These are phyloP conservation scores for Hapsidospora chrysogenum DNA, from an alignment of 495 filamentous ascomycete species.

Conservation along the genomic window DNA sequence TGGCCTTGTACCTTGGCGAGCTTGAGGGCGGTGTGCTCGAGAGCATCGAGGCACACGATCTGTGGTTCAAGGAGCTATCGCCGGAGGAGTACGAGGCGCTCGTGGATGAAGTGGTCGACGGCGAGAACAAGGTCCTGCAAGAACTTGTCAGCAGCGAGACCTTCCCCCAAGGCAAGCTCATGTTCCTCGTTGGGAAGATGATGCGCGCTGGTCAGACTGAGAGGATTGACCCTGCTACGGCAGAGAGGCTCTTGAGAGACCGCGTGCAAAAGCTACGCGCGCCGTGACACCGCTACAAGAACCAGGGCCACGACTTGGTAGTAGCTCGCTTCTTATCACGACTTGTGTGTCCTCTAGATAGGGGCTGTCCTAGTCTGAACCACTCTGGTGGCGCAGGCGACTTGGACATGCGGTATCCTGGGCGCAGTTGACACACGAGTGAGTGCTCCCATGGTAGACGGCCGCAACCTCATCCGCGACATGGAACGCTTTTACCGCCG, in stretches of 20 bases:
- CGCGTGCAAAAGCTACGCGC: slow-evolving; percentile 7
- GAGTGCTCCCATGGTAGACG: too few species aligned
- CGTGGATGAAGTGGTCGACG: slow-evolving; percentile 30
- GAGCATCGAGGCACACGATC: slow-evolving; percentile 46
- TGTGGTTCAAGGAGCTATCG: slow-evolving; percentile 48
- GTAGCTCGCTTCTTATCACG: too few species aligned
- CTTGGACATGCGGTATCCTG: too few species aligned
- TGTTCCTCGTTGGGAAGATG: slow-evolving; percentile 85
- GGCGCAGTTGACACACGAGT: too few species aligned
- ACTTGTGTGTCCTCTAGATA: too few species aligned
- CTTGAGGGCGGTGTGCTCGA: slow-evolving; percentile 30
- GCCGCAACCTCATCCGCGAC: too few species aligned
- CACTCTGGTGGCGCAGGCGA: too few species aligned
- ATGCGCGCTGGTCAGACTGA: slow-evolving; percentile 62
- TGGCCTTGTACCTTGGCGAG: slow-evolving; percentile 30
- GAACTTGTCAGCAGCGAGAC: slow-evolving; percentile 51
- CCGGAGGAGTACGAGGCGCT: slow-evolving; percentile 41
- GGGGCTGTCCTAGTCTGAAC: too few species aligned
- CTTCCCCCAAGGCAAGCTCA: slow-evolving; percentile 52
- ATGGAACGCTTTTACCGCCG: too few species aligned
- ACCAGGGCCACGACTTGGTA: too few species aligned
- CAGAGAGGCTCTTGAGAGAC: slow-evolving; percentile 44
- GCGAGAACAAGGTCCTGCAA: slow-evolving; percentile 42
- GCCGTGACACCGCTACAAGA: background rate
- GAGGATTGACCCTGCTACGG: slow-evolving; percentile 57